Evolutionary conservation across 1,284 basidiomycete species (phyloP).

Genomic region (Cronartium quercuum): DNA sequence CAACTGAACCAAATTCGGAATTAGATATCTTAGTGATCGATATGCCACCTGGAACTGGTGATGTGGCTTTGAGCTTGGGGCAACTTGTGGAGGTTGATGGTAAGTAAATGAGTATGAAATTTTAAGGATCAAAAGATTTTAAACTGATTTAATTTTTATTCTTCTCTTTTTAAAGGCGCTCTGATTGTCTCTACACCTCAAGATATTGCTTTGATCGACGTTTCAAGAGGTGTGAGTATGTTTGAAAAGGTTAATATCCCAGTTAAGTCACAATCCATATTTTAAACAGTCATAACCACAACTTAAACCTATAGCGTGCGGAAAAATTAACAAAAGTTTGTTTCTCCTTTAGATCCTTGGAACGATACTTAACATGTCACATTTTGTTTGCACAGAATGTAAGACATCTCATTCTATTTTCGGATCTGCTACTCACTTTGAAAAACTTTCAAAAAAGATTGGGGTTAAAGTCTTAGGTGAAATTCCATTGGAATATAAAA

Average conservation of each 20-base stretch:
- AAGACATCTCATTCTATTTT: slow-evolving; percentile 68
- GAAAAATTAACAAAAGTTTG: neutral
- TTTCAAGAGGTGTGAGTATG: slow-evolving; percentile 87
- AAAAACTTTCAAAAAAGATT: slow-evolving; percentile 59
- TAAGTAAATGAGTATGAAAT: slow-evolving; percentile 49
- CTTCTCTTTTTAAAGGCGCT: slow-evolving; percentile 56
- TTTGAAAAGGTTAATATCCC: slow-evolving; percentile 83
- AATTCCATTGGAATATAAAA: slow-evolving; percentile 70
- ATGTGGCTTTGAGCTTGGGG: slow-evolving; percentile 84
- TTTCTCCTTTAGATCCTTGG: slow-evolving; percentile 66
- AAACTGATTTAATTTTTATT: neutral
- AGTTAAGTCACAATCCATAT: slow-evolving; percentile 52
- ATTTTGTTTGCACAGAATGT: slow-evolving; percentile 78
- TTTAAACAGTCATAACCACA: neutral
- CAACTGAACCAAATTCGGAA: slow-evolving; percentile 46
- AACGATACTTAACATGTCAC: slow-evolving; percentile 80
- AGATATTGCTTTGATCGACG: slow-evolving; percentile 85
- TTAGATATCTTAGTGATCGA: slow-evolving; percentile 87
- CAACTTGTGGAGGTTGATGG: slow-evolving; percentile 84
- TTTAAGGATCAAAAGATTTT: neutral
- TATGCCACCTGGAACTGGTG: slow-evolving; percentile 96
- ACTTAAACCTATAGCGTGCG: neutral
- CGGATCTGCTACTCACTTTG: slow-evolving; percentile 65
- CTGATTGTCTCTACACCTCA: slow-evolving; percentile 94
- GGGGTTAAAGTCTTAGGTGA: slow-evolving; percentile 69